Evolutionary conservation across 2,329 filamentous ascomycete genomes (phyloP).

Genomic region (Cladobotryum mycophilum): DNA sequence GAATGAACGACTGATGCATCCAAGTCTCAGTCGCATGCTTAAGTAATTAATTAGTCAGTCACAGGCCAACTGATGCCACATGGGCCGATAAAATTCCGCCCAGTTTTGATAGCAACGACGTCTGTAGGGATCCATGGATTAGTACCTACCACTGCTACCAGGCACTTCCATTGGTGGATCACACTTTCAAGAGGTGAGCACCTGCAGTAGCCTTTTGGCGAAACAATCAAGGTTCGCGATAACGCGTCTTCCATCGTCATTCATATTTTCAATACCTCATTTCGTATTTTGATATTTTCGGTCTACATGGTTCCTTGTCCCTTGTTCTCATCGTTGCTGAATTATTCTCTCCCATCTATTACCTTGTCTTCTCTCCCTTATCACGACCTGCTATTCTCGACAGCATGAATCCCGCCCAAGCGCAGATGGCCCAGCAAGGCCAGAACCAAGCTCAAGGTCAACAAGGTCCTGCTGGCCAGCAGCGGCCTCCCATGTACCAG

Average conservation of each 20-base stretch:
- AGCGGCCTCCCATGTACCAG: constrained; percentile 38
- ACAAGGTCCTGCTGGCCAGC: constrained; percentile 19
- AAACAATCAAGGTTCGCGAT: constrained; percentile 1
- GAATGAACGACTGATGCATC: no score
- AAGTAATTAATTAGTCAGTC: no score
- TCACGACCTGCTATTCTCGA: neutral
- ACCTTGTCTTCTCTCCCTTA: neutral
- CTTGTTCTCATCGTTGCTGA: neutral
- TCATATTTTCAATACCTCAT: neutral
- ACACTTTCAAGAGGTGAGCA: no score
- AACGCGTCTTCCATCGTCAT: constrained; percentile 5
- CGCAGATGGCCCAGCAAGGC: constrained; percentile 19
- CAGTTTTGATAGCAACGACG: neutral
- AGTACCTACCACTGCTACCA: no score
- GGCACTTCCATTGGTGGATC: constrained; percentile 3
- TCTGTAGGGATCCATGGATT: neutral
- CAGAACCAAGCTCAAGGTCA: constrained; percentile 19
- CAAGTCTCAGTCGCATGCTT: no score
- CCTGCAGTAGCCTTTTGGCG: no score
- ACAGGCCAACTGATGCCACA: no score
- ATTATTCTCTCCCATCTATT: neutral
- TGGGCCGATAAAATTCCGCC: constrained; percentile 3
- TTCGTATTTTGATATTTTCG: no score
- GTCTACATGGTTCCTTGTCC: neutral
- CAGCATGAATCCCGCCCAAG: constrained; percentile 21